Evolutionary conservation across 805 yeast genomes (phyloP), one percentile per base, ranked within the genome.

Genomic region (Lipomyces orientalis): DNA sequence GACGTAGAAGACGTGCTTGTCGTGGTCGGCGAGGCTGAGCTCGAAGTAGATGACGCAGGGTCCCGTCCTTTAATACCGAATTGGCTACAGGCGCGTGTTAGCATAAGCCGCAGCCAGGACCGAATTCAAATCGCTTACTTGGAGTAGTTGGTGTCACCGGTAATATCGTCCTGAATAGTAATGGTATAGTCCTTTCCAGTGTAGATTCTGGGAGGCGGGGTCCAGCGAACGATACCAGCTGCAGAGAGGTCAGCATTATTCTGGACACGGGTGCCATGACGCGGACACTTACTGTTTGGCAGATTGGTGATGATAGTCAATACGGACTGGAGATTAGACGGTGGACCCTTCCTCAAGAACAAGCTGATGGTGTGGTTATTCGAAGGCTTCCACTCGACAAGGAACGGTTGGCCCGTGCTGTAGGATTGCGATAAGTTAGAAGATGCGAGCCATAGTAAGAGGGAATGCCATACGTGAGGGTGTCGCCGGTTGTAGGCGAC

Each of bases 211-310:
- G 64, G 58, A 56, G 82, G 82, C 51, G 80, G 75, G 43, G 70
- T 67, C 82, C 82, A 80, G 60, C 73, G 69, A 61, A 77, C 80
- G 55, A 76, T 74, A 64, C 81, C 82, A 61, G 75, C 75, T 69
- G 29, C 2, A 19, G 8, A 54, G 12, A 37, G 19, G 61, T 37
- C 35, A 31, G 8, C 4, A 5, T 10, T 22, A 25, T 2, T 6
- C 31, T 12, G 6, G 35, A 10, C 7, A n/a, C 39, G 34, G 54
- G 39, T 10, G 9, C n/a, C n/a, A n/a, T n/a, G 22, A 4, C 2
- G 22, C 14, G 22, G 31, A 7, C 16, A 58, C 68, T 3, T 34
- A 69, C 71, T 57, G 77, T 80, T 80, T 61, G 75, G 66, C 60
- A 79, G 65, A 62, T 72, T 62, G 66, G 73, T 62, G 64, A 77